Base-by-base conservation (phyloP, 2,329 filamentous ascomycete genomes). In the Verticillium alfalfae region DNA sequence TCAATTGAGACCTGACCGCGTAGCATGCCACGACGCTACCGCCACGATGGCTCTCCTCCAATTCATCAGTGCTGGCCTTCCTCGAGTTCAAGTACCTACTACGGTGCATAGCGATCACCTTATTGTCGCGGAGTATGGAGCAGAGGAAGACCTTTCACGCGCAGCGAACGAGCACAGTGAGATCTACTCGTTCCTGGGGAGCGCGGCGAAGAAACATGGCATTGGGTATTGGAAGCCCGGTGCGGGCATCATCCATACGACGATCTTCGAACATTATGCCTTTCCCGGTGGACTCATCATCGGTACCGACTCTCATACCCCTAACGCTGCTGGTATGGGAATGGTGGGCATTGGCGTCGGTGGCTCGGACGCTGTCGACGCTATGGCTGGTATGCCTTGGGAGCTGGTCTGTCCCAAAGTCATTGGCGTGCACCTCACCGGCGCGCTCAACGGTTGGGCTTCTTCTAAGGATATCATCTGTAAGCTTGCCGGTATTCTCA, bases 291-390 rank as follows among this genome's bases (percentile, higher is more conserved):
- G 73, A 1, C 52, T 75, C 0, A 70, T 76, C 5, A 73, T 75
- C 26, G 73, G 73, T 0, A 75, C 72, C 2, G 73, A 76, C 58
- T 76, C 74, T 1, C 72, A 75, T 58, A 75, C 73, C 2, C 74
- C 74, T 3, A 75, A 75, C 52, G 72, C 72, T 4, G 73, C 71
- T 1, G 73, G 73, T 0, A 69, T 75, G 68, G 70, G 69, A 2
- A 74, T 75, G 70, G 54, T 74, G 7, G 73, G 71, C 2, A 69
- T 76, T n/a, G 74, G 74, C 0, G 73, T 84, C 79, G 67, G 81
- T 73, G 10, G 81, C 74, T 31, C 71, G 73, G 34, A 81, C 80
- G 66, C 78, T 75, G 66, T 84, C 73, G 82, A 81, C 72, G 15
- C 69, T 77, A 67, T 70, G 66, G 64, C 64, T 69, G 57, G 64